Base-by-base conservation (phyloP, 331 rosid genomes). In the Saraca asoca region DNA sequence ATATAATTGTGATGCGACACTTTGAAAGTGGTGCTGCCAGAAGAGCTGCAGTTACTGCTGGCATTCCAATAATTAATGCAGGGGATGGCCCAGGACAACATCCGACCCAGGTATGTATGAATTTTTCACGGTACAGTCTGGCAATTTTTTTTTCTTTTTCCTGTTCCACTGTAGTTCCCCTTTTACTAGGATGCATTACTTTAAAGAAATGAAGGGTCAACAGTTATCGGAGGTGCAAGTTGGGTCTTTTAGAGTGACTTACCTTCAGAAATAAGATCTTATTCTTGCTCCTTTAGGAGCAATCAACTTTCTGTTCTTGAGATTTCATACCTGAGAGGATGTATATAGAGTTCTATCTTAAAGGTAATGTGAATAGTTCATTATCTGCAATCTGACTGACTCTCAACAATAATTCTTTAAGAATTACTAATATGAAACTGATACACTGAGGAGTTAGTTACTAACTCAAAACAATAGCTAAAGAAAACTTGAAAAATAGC, bases 31-130 rank as follows among this genome's bases (percentile, higher is more conserved):
- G 98, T 49, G 98, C 98, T 59, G 91, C 95, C 38, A 87, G 72
- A 87, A 87, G 83, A 82, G 98, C 98, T 16, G 96, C 98, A 15
- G 80, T 79, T 51, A 82, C 83, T 13, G 91, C 95, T 41, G 66
- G 71, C 64, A 82, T 92, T 82, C 96, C 98, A 14, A 37, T 92
- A 37, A 87, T 92, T 37, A 92, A 92, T 71, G 98, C 98, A 2
- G 98, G 96, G 65, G 98, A 92, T 69, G 98, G 96, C 79, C 96
- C 96, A 71, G 98, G 98, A 44, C 96, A 92, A 42, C 95, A 89
- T 74, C 98, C 96, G 17, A 83, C 95, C 48, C 98, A 89, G 88
- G 98, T 89, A 68, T 69, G 79, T 57, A 16, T 17, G 58, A 44
- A 68, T 24, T 51, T 19, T 9, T 34, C 48, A 62, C 42, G 51